Conservation (phyloP, 169 alveolate genomes). For the Plasmodium vinckei region DNA sequence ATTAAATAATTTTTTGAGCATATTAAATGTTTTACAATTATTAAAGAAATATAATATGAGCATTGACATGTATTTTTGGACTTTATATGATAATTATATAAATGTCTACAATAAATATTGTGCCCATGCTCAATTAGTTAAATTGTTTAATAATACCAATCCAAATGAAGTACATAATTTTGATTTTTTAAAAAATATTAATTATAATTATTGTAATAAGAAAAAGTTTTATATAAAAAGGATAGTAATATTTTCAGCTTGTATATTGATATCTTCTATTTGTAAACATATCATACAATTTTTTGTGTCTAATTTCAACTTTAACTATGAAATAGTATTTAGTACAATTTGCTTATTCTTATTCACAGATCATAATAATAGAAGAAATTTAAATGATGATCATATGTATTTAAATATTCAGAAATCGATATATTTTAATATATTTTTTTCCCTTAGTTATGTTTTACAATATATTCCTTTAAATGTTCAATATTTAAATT, state of each 20-base stretch:
- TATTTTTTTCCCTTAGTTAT: conserved; percentile 57
- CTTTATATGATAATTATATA: conserved; percentile 56
- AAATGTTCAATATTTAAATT: conserved; percentile 61
- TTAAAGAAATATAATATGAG: conserved; percentile 56
- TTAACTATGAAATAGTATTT: conserved; percentile 46
- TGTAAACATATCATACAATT: conserved; percentile 52
- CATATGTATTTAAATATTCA: conserved; percentile 38
- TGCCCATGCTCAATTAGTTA: conserved; percentile 63
- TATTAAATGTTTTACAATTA: conserved; percentile 41
- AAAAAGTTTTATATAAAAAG: conserved; percentile 43
- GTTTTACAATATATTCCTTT: conserved; percentile 65
- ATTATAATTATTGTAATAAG: conserved; percentile 58
- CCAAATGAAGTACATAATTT: conserved; percentile 34
- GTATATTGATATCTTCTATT: conserved; percentile 45
- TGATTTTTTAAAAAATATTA: conserved; percentile 54
- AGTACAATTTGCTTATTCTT: conserved; percentile 41
- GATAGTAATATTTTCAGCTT: conserved; percentile 52
- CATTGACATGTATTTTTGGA: conserved; percentile 59
- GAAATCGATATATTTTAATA: conserved; percentile 66
- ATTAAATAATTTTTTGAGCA: conserved; percentile 59
- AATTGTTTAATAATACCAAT: conserved; percentile 55
- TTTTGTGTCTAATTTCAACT: conserved; percentile 46
- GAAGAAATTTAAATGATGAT: conserved; percentile 19
- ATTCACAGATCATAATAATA: conserved; percentile 15
- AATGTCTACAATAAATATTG: conserved; percentile 67